Evolutionary conservation across 352 stramenopile genomes (phyloP), one percentile per base, ranked within the genome.

Genomic region (Globisporangium emineosum): DNA sequence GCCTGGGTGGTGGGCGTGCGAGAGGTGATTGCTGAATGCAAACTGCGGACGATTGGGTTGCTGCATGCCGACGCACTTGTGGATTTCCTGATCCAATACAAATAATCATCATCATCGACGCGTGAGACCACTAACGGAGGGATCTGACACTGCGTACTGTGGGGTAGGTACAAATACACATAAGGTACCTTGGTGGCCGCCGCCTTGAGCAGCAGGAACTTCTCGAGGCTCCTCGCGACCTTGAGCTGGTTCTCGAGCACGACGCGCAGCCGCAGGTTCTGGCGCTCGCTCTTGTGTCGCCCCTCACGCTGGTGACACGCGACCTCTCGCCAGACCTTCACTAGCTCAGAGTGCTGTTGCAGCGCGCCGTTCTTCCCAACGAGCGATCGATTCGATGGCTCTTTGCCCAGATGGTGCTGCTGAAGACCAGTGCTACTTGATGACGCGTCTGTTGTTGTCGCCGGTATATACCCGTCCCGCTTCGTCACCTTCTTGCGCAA

Each of bases 181-280:
- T n/a, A n/a, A n/a, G n/a, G n/a, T n/a, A n/a, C 45, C 21, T 29
- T 52, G 6, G 45, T 29, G 21, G 45, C 45, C 0, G 45, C 45
- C 3, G 45, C 7, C 45, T 52, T 52, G 45, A 52, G 45, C n/a
- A 29, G 10, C 45, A 52, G 45, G 45, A 52, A 60, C 7, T 37
- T 56, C 62, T 79, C 76, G 51, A 87, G 75, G 58, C 70, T 76
- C 56, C n/a, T n/a, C n/a, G n/a, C n/a, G n/a, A n/a, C n/a, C 54
- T 82, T 77, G 57, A 84, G 69, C 64, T 86, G 76, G 1, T 66
- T 71, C 54, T 83, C 78, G 15, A 87, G 67, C 30, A 75, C 74
- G 2, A 76, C 63, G 45, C 81, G 84, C 17, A 89, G 70, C 5
- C 74, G 74, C 4, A 71, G 66, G 55, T 86, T 86, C 68, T 89